Conservation (phyloP, 306 rosid genomes). For the Lathyrus aphaca region DNA sequence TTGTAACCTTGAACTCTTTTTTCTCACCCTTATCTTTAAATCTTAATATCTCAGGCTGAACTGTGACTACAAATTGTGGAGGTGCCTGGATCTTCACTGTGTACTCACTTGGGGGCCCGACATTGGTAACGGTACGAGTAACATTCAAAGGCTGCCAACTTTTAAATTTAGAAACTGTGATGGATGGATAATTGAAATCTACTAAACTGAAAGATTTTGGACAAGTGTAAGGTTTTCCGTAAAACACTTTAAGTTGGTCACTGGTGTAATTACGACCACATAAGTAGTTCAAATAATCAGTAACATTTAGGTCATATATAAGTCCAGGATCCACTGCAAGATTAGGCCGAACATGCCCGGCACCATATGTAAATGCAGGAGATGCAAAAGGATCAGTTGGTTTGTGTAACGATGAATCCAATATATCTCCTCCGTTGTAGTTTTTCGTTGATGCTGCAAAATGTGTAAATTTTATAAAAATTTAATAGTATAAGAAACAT, state of each 20-base stretch:
- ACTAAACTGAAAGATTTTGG: slow-evolving; percentile 39
- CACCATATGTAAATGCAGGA: slow-evolving; percentile 52
- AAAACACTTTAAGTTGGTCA: slow-evolving; percentile 33
- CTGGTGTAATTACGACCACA: slow-evolving; percentile 58
- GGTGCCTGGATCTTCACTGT: slow-evolving; percentile 43
- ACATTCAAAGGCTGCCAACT: slow-evolving; percentile 10
- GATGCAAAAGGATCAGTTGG: slow-evolving; percentile 36
- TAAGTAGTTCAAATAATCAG: slow-evolving; percentile 61
- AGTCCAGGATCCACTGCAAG: slow-evolving; percentile 66
- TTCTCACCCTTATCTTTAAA: slow-evolving; percentile 55
- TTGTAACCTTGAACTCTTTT: slow-evolving; percentile 44
- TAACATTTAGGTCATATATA: slow-evolving; percentile 47
- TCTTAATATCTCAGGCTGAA: slow-evolving; percentile 42
- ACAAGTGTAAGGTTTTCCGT: slow-evolving; percentile 39
- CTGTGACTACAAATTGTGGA: slow-evolving; percentile 33
- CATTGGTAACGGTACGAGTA: slow-evolving; percentile 59
- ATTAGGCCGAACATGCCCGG: slow-evolving; percentile 64
- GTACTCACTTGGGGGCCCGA: slow-evolving; percentile 54
- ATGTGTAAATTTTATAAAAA: too few relatives aligned
- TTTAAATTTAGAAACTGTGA: slow-evolving; percentile 34
- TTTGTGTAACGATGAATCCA: neutral
- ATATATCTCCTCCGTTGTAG: slow-evolving; percentile 23
- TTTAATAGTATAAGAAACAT: too few relatives aligned
- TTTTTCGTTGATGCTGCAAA: slow-evolving; percentile 47
- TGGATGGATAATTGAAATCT: slow-evolving; percentile 73